A percentile compares a stretch with the other conserved stretches of the same genome.
Conservation (phyloP, 2,329 filamentous ascomycete species). For the Cordyceps fumosorosea region DNA sequence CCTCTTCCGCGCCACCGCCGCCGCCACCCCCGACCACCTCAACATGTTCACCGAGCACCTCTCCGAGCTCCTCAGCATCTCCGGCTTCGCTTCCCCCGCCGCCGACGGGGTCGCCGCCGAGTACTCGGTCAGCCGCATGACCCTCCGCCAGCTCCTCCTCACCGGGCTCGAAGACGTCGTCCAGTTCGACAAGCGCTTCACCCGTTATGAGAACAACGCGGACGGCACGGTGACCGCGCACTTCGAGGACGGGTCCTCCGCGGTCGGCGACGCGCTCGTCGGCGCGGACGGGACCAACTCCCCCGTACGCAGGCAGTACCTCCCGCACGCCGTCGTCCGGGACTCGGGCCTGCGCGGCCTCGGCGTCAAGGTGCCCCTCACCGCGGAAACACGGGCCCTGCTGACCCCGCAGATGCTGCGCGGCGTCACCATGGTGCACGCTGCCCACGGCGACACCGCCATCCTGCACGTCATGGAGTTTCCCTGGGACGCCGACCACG, state of each 20-base stretch:
- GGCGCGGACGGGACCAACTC: conserved; percentile 17
- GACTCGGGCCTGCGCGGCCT: conserved; percentile 15
- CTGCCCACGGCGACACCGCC: conserved; percentile 12
- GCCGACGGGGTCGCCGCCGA: conserved; percentile 15
- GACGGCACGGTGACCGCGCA: conserved; percentile 14
- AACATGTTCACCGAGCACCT: conserved; percentile 15
- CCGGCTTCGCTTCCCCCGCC: conserved; percentile 10
- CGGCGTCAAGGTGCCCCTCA: conserved; percentile 15
- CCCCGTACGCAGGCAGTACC: conserved; percentile 13
- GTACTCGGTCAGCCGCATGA: conserved; percentile 17
- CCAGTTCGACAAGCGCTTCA: conserved; percentile 15
- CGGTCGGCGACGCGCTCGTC: conserved; percentile 13
- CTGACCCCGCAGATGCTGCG: conserved; percentile 12
- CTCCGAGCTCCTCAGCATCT: conserved; percentile 10
- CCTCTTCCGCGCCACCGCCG: conserved; percentile 15
- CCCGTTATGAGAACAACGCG: conserved; percentile 12
- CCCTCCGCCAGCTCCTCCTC: conserved; percentile 16
- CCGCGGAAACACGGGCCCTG: conserved; percentile 9
- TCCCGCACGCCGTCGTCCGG: conserved; percentile 13
- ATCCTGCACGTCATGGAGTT: conserved; percentile 16
- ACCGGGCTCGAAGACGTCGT: conserved; percentile 15
- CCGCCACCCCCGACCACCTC: conserved; percentile 12
- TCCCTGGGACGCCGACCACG: conserved; percentile 13
- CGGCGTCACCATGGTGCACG: conserved; percentile 15
- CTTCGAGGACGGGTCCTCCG: conserved; percentile 15